Conservation (phyloP, 2,329 filamentous ascomycete genomes). For the Exophiala viscosa region DNA sequence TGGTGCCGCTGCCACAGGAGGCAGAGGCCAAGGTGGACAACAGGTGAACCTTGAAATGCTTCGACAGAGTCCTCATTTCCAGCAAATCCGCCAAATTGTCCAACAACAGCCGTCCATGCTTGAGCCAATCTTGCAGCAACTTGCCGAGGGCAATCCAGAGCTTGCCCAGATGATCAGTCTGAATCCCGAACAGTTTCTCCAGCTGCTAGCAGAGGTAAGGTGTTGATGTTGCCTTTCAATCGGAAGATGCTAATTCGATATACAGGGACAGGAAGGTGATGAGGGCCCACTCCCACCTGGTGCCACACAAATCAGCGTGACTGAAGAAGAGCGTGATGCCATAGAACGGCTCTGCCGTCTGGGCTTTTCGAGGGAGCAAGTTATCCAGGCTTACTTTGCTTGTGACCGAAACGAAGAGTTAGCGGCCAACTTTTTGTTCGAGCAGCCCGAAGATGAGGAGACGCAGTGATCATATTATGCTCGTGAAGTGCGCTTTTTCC, state of each 20-base stretch:
- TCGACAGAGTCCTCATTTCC: constrained; percentile 93
- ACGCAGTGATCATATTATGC: constrained; percentile 11
- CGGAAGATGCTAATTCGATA: constrained; percentile 2
- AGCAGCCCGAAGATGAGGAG: constrained; percentile 76
- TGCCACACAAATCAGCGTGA: constrained; percentile 83
- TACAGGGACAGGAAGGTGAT: constrained; percentile 63
- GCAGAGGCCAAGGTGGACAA: constrained; percentile 48
- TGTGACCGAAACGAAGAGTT: constrained; percentile 99
- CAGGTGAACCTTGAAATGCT: constrained; percentile 87
- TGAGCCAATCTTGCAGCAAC: constrained; percentile 94
- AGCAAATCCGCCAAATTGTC: constrained; percentile 93
- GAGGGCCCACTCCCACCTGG: constrained; percentile 72
- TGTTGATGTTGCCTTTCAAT: background rate
- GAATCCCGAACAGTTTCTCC: constrained; percentile 90
- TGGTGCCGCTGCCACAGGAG: constrained; percentile 42
- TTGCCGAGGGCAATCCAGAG: constrained; percentile 90
- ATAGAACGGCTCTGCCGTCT: constrained; percentile 95
- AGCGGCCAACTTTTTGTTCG: constrained; percentile 95
- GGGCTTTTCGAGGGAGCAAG: constrained; percentile 86
- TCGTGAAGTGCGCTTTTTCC: too few relatives aligned
- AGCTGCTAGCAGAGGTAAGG: constrained; percentile 69
- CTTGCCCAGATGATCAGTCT: constrained; percentile 87
- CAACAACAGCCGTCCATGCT: constrained; percentile 98
- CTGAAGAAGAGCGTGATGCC: constrained; percentile 91
- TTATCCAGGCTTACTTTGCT: constrained; percentile 97